Evolutionary conservation across 495 filamentous ascomycete genomes (phyloP).

Genomic region (Jackrogersella multiformis): DNA sequence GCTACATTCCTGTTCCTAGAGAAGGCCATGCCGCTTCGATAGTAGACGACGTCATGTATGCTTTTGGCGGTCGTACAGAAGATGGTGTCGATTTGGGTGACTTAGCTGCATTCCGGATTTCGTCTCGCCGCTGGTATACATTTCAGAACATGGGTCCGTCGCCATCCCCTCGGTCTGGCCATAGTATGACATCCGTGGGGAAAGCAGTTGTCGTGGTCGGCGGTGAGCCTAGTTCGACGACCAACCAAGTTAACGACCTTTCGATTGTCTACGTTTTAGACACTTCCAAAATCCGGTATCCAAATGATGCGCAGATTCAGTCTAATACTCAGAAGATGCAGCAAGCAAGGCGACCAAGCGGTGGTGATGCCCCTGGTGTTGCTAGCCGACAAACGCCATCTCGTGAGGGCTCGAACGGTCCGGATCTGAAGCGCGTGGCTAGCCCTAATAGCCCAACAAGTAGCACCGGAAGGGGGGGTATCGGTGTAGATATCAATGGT

Average conservation of each 20-base stretch:
- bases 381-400: slow-evolving; percentile 57
- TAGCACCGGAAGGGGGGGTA: slow-evolving; percentile 44
- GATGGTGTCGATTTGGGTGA: slow-evolving; percentile 93
- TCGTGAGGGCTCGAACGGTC: slow-evolving; percentile 69
- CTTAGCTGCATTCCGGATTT: slow-evolving; percentile 93
- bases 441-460: slow-evolving; percentile 54
- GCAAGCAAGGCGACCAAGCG: slow-evolving; percentile 53
- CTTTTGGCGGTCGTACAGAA: slow-evolving; percentile 96
- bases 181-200: slow-evolving; percentile 95
- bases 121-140: slow-evolving; percentile 93
- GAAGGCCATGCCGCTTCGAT: slow-evolving; percentile 95
- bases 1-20: slow-evolving; percentile 90
- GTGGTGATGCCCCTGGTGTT: slow-evolving; percentile 43
- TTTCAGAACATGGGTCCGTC: slow-evolving; percentile 99
- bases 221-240: slow-evolving; percentile 90
- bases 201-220: slow-evolving; percentile 92
- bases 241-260: slow-evolving; percentile 81
- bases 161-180: slow-evolving; percentile 90
- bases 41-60: slow-evolving; percentile 98
- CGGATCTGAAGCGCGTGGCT: slow-evolving; percentile 64
- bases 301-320: slow-evolving; percentile 74
- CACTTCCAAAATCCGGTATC: slow-evolving; percentile 95
- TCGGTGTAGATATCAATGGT: slow-evolving; percentile 46
- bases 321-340: slow-evolving; percentile 47
- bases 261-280: slow-evolving; percentile 91